phyloP scores from a whole-genome alignment of 208 protist genomes.

The Acanthamoeba triangularis region DNA sequence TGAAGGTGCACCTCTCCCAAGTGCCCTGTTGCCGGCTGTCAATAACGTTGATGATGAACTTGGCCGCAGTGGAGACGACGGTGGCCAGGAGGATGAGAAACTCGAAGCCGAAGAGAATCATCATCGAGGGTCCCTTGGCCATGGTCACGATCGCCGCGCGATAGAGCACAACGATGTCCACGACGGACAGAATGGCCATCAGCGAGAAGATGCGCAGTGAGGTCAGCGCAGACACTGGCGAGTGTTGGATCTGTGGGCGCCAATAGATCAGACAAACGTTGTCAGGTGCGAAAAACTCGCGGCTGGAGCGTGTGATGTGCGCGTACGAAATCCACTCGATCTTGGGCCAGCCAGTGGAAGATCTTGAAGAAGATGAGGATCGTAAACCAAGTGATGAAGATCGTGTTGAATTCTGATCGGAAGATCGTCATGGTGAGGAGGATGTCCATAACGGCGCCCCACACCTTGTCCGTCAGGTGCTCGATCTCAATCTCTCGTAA shows the following conservation, averaged over 20 bases:
- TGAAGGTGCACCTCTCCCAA: background rate
- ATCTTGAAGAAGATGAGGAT: constrained; percentile 83
- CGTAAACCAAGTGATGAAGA: constrained; percentile 79
- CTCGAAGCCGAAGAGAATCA: constrained; percentile 59
- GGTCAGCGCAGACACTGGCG: background rate
- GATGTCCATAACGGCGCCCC: constrained; percentile 81
- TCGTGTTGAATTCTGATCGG: constrained; percentile 80
- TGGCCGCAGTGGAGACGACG: background rate
- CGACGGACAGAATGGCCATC: background rate
- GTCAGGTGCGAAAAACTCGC: background rate
- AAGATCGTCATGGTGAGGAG: constrained; percentile 86
- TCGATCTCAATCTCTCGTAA: constrained; percentile 40
- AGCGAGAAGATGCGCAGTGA: constrained; percentile 76
- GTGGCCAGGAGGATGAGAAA: background rate
- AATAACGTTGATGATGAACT: constrained; percentile 19
- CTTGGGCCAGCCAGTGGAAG: constrained; percentile 84
- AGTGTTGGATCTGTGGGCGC: background rate
- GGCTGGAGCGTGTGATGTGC: no score
- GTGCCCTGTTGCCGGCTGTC: background rate
- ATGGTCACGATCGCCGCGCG: background rate
- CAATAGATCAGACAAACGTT: background rate
- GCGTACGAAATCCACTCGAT: constrained; percentile 80
- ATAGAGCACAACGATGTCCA: background rate
- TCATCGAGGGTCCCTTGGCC: constrained; percentile 49
- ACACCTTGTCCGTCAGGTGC: constrained; percentile 21